These are phyloP conservation scores for Cucumis cinereus DNA, from an alignment of 306 rosid species.

Conservation along the genomic window DNA sequence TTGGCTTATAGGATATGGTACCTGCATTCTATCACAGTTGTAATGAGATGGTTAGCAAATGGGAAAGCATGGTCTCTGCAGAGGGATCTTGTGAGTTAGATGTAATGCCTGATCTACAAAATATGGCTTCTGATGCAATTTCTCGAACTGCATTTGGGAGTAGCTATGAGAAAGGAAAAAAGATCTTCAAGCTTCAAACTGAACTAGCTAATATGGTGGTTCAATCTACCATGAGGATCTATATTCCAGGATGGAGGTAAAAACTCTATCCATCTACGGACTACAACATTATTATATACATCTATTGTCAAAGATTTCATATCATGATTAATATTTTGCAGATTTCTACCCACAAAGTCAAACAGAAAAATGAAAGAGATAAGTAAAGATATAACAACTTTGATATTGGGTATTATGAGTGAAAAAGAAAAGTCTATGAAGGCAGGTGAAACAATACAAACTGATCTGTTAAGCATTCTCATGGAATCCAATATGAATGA, in stretches of 20 bases:
- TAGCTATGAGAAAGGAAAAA: constrained; percentile 23
- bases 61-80: constrained; percentile 13
- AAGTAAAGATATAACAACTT: constrained; percentile 5
- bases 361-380: constrained; percentile 23
- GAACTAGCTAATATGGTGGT: constrained; percentile 3
- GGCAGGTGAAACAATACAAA: not conserved
- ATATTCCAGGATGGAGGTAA: not conserved
- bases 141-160: constrained; percentile 38
- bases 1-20: not conserved
- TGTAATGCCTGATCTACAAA: constrained; percentile 24
- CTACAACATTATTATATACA: too few relatives aligned
- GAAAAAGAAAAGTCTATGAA: constrained; percentile 16
- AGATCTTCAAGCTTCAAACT: constrained; percentile 12
- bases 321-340: not conserved
- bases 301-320: not conserved
- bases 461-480: constrained; percentile 14
- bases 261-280: too few relatives aligned
- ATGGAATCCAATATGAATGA: constrained; percentile 35
- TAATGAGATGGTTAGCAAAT: constrained; percentile 13
- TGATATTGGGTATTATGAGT: constrained; percentile 14
- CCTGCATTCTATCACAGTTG: constrained; percentile 21
- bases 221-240: not conserved
- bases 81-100: constrained; percentile 13
- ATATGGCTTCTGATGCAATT: constrained; percentile 18
- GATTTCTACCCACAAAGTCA: constrained; percentile 9